Conservation (phyloP, 192 early-diverging fungal species). For the Helicostylum pulchrum region DNA sequence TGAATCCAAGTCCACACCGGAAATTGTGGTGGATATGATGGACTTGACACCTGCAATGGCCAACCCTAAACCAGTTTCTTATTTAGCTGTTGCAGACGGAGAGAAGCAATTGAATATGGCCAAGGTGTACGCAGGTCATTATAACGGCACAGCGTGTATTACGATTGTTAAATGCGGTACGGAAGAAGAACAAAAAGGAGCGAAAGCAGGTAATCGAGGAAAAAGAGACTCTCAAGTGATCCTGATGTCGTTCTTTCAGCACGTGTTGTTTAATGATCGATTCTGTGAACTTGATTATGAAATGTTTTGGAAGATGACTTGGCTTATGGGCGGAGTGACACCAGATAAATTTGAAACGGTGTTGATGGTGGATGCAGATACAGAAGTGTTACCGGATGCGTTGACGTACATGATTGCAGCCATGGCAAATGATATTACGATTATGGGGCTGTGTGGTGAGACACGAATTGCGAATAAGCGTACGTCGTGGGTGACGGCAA, state of each 20-base stretch:
- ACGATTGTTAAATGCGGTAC: conserved; percentile 76
- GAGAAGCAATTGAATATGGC: conserved; percentile 82
- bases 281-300: conserved; percentile 90
- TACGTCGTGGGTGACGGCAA: conserved; percentile 76
- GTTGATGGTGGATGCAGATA: conserved; percentile 89
- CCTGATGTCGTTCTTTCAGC: conserved; percentile 90
- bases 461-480: conserved; percentile 94
- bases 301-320: conserved; percentile 79
- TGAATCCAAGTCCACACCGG: conserved; percentile 70
- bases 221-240: conserved; percentile 97
- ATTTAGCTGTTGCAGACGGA: conserved; percentile 76
- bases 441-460: conserved; percentile 98
- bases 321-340: conserved; percentile 75
- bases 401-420: conserved; percentile 84
- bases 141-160: conserved; percentile 58
- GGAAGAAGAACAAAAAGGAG: conserved; percentile 56
- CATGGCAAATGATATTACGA: conserved; percentile 86
- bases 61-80: conserved; percentile 72
- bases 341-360: conserved; percentile 80
- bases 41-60: conserved; percentile 56
- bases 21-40: conserved; percentile 78
- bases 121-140: conserved; percentile 76
- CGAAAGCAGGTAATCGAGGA: conserved; percentile 87
- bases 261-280: conserved; percentile 76
- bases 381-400: conserved; percentile 71